Evolutionary conservation across 176 grass and related monocot genomes (phyloP).

Genomic region (Ensete ventricosum): DNA sequence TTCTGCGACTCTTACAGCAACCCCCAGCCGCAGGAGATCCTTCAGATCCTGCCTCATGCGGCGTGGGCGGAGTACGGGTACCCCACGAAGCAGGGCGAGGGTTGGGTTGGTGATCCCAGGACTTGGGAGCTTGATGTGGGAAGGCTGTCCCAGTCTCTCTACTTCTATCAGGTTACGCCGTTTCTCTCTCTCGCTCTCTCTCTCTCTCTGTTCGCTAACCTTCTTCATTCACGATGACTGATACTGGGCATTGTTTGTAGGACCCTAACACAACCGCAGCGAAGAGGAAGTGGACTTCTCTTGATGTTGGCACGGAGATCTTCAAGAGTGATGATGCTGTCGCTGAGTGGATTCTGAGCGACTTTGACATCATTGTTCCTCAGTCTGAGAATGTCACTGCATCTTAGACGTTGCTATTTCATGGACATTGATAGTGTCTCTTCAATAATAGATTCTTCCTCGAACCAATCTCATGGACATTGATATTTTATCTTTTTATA

Average conservation of each 20-base stretch:
- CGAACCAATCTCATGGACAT: too few relatives aligned
- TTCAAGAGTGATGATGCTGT: slow-evolving; percentile 34
- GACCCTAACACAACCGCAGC: slow-evolving; percentile 53
- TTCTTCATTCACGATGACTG: neutral
- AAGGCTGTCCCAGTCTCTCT: slow-evolving; percentile 54
- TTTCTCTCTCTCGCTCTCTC: neutral
- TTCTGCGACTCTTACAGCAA: slow-evolving; percentile 94
- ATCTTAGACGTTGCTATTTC: neutral
- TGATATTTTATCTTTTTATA: too few relatives aligned
- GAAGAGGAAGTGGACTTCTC: slow-evolving; percentile 56
- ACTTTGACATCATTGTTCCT: slow-evolving; percentile 71
- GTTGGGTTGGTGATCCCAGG: slow-evolving; percentile 69
- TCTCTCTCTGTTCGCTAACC: neutral
- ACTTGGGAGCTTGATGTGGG: slow-evolving; percentile 78
- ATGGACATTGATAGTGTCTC: too few relatives aligned
- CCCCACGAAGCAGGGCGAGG: slow-evolving; percentile 54
- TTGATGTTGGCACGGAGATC: slow-evolving; percentile 87
- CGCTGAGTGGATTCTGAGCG: slow-evolving; percentile 71
- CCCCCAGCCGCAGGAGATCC: slow-evolving; percentile 88
- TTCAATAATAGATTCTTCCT: too few relatives aligned
- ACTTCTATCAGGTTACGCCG: slow-evolving; percentile 66
- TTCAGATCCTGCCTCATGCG: slow-evolving; percentile 72
- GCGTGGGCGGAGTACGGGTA: slow-evolving; percentile 79
- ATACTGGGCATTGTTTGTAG: slow-evolving; percentile 6
- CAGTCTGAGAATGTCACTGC: neutral